Evolutionary conservation across 441 rosid genomes (phyloP), one percentile per base, ranked within the genome.

Genomic region (Pelargonium citronellum): DNA sequence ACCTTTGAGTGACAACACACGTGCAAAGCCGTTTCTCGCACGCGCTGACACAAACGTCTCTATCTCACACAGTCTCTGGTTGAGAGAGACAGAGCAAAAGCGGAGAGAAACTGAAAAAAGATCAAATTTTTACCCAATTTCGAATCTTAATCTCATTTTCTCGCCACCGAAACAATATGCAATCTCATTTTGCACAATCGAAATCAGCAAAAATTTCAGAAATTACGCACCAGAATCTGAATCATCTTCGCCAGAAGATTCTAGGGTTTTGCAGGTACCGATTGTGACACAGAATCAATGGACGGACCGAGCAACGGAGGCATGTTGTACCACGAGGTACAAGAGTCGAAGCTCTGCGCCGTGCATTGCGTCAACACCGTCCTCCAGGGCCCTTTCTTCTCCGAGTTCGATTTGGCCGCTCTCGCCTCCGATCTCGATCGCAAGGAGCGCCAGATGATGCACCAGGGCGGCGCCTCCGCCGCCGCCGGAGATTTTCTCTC

Each of bases 321-420:
- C 71, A 90, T 94, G 85, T 74, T 94, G 86, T 94, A 94, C 84
- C 96, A 91, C 77, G 96, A 94, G 89, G 97, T 94, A 11, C 99
- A 94, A 75, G 97, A 94, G 85, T 81, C 94, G 9, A 90, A 90
- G 86, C 89, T 94, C 7, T 91, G 99, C 85, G 97, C 96, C 34
- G 97, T 94, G n/a, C 99, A 94, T 87, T 94, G 97, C 82, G 96
- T 91, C 66, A 94, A 94, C 87, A 89, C 96, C 47, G 94, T 87
- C 64, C 80, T 94, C 73, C 99, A 91, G 67, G 99, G 99, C 1
- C 97, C 97, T 3, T 90, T 94, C 83, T 94, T 90, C 82, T 90
- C 97, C 62, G 97, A 94, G 78, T 75, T 94, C 63, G 97, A 91
- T 85, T 83, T 94, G 79, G 98, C 97, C 41, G 97, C 96, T 19